A percentile compares a stretch with the other conserved stretches of the same genome.
phyloP scores from a whole-genome alignment of 2,329 filamentous ascomycete genomes.

The Proliferodiscus dingleyae region DNA sequence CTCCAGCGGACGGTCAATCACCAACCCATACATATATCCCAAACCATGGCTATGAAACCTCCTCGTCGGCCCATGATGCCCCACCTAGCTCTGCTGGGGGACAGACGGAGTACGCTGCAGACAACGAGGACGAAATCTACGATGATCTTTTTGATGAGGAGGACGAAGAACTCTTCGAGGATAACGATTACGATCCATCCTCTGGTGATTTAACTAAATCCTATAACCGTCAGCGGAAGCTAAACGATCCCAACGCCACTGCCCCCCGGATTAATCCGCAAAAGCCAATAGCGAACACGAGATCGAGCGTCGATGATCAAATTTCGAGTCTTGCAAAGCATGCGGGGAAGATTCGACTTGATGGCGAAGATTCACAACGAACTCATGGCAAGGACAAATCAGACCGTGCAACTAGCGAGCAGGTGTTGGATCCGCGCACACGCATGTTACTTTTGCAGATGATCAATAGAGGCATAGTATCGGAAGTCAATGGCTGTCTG shows the following conservation, averaged over 20 bases:
- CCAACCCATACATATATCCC: slow-evolving; percentile 45
- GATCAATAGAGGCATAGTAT: slow-evolving; percentile 86
- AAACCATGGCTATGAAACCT: slow-evolving; percentile 43
- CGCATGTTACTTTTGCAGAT: slow-evolving; percentile 94
- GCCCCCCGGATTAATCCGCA: slow-evolving; percentile 70
- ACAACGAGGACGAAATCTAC: slow-evolving; percentile 39
- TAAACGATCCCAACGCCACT: slow-evolving; percentile 47
- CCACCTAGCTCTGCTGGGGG: slow-evolving; percentile 25
- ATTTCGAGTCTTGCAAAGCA: slow-evolving; percentile 79
- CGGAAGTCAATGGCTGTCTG: slow-evolving; percentile 89
- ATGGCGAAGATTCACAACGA: slow-evolving; percentile 54
- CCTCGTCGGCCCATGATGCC: slow-evolving; percentile 31
- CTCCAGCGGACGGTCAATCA: slow-evolving; percentile 38
- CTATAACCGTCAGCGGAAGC: slow-evolving; percentile 73
- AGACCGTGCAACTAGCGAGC: slow-evolving; percentile 88
- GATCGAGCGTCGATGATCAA: slow-evolving; percentile 78
- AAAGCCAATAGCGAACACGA: slow-evolving; percentile 74
- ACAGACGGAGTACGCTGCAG: slow-evolving; percentile 30
- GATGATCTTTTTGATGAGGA: slow-evolving; percentile 51
- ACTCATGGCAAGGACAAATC: slow-evolving; percentile 74
- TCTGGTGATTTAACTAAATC: slow-evolving; percentile 74
- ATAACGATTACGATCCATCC: slow-evolving; percentile 50
- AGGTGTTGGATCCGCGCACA: slow-evolving; percentile 89
- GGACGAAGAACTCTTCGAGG: slow-evolving; percentile 57
- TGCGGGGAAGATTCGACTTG: slow-evolving; percentile 78